Evolutionary conservation across 2,329 filamentous ascomycete species (phyloP), one percentile per base, ranked within the genome.

Genomic region (Aspergillus fumigatus): DNA sequence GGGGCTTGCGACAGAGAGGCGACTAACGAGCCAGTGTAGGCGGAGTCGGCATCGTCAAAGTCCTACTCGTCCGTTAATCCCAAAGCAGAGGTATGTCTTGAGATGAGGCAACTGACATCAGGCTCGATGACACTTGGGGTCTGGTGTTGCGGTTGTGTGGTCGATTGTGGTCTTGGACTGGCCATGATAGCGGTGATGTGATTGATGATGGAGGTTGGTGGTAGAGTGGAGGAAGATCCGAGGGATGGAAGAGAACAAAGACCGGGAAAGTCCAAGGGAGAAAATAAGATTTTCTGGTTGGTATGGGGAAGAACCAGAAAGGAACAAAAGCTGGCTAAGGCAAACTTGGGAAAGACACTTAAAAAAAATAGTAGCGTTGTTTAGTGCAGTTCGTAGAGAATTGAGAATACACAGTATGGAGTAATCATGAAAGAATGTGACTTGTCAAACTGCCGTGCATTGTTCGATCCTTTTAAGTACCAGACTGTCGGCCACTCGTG

Each of bases 11-110:
- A 51, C 47, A 41, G 7, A 19, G 21, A 45, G 17, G 14, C 23
- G 17, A 65, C 69, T 60, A 58, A 70, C 69, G 67, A 67, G 26
- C 63, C 62, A 48, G 57, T 45, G 49, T 66, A 70, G 48, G 62
- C 57, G 17, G 68, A 71, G 54, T 66, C 66, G n/a, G 47, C 58
- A 51, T 70, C 69, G 17, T 50, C 58, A 19, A 61, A 62, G 10
- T 60, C 51, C 67, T 70, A 55, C 11, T 8, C 1, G 51, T 21
- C 27, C 47, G 41, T 27, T 40, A 56, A n/a, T 47, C 35, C 14
- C 14, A 17, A 7, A 14, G 32, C 32, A 17, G 14, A 38, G 27
- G 21, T n/a, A 47, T 40, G 41, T 32, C 40, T 53, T 50, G 45
- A 38, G 27, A 27, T 48, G 40, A 38, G 19, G 48, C 38, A 26